These are phyloP conservation scores for Aspergillus wentii DNA, from an alignment of 495 filamentous ascomycete genomes.

Conservation along the genomic window DNA sequence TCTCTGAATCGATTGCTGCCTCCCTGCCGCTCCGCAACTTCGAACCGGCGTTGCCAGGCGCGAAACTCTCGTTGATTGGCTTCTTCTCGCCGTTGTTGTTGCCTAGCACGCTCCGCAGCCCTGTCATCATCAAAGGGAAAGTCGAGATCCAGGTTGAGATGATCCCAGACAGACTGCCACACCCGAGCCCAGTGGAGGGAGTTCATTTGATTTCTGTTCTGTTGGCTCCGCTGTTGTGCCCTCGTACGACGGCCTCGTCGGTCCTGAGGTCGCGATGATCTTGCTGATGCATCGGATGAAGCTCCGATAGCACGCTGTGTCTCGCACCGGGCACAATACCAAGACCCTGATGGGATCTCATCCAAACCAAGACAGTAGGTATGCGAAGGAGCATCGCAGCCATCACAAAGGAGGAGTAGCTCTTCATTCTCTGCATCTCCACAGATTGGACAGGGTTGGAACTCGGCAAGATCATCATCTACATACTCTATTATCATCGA, in stretches of 20 bases:
- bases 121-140: constrained; percentile 80
- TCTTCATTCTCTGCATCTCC: constrained; percentile 70
- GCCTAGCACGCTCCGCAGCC: constrained; percentile 39
- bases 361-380: constrained; percentile 82
- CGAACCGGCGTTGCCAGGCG: constrained; percentile 73
- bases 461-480: constrained; percentile 58
- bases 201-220: constrained; percentile 38
- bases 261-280: constrained; percentile 26
- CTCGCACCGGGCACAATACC: constrained; percentile 81
- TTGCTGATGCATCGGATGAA: constrained; percentile 23
- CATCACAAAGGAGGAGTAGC: constrained; percentile 77
- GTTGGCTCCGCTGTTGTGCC: constrained; percentile 40
- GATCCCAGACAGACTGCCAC: constrained; percentile 62
- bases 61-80: constrained; percentile 62
- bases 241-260: constrained; percentile 46
- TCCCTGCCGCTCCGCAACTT: constrained; percentile 74
- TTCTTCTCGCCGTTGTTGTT: constrained; percentile 54
- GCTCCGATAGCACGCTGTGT: constrained; percentile 43
- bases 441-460: constrained; percentile 76
- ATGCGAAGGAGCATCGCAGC: constrained; percentile 80
- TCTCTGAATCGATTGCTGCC: constrained; percentile 67
- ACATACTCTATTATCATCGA: constrained; percentile 69
- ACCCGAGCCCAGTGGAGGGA: constrained; percentile 59
- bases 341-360: constrained; percentile 62
- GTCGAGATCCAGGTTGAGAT: constrained; percentile 76